Conservation (phyloP, 176 grass and related monocot species). For the Juncus effusus region DNA sequence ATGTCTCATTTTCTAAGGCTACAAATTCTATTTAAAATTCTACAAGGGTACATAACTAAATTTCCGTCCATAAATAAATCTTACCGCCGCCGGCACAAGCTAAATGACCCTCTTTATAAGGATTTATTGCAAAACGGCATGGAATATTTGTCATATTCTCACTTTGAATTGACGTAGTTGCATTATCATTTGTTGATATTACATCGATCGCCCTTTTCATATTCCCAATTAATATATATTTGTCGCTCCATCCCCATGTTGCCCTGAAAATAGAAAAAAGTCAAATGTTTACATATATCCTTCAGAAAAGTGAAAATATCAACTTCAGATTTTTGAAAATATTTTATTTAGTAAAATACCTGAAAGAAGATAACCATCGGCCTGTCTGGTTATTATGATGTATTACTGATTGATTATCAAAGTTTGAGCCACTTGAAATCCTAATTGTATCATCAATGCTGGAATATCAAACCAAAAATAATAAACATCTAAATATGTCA, state of each 20-base stretch:
- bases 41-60: background rate
- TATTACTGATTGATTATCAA: conserved; percentile 23
- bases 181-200: conserved; percentile 28
- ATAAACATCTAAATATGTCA: background rate
- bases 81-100: conserved; percentile 29
- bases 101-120: conserved; percentile 28
- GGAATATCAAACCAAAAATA: conserved; percentile 2
- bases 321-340: background rate
- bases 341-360: conserved; percentile 22
- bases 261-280: conserved; percentile 30
- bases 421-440: conserved; percentile 29
- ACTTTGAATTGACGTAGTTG: conserved; percentile 18
- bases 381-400: conserved; percentile 42
- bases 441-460: conserved; percentile 38
- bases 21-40: no score
- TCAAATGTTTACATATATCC: background rate
- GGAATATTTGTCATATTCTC: conserved; percentile 33
- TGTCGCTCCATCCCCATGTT: conserved; percentile 50
- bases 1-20: no score
- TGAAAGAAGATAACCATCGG: conserved; percentile 39
- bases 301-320: background rate
- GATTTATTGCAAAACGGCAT: conserved; percentile 23
- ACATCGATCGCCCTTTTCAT: conserved; percentile 41
- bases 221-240: conserved; percentile 37
- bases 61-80: conserved; percentile 29